Percentiles rank a stretch among this genome's conserved stretches.
These are phyloP conservation scores for Tulasnella sp. DNA, from an alignment of 768 basidiomycete genomes.

Conservation along the genomic window DNA sequence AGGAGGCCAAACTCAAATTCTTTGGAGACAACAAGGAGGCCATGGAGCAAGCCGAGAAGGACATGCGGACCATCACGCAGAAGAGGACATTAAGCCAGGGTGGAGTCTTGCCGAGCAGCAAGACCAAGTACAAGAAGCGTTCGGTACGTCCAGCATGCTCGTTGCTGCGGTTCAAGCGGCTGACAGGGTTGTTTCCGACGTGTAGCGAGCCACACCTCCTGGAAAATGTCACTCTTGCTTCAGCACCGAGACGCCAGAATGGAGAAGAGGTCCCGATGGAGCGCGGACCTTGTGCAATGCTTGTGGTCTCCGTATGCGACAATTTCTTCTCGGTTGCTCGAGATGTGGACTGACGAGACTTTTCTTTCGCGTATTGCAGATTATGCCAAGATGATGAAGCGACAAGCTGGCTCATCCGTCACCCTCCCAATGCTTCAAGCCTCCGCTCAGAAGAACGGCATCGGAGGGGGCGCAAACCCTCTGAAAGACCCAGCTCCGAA, in stretches of 20 bases:
- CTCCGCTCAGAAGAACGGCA: conserved; percentile 23
- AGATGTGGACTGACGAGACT: neutral
- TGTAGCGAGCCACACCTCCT: conserved; percentile 24
- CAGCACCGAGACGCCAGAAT: conserved; percentile 39
- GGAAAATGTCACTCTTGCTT: conserved; percentile 32
- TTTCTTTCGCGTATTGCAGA: conserved; percentile 16
- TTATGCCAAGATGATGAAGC: conserved; percentile 28
- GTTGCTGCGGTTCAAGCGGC: too few species aligned
- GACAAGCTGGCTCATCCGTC: neutral
- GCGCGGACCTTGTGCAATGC: conserved; percentile 40
- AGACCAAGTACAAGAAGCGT: conserved; percentile 26
- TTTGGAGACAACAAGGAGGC: conserved; percentile 25
- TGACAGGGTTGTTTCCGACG: neutral
- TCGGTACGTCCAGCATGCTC: neutral
- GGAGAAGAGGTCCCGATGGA: conserved; percentile 39
- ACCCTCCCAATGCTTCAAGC: conserved; percentile 21
- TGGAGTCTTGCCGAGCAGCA: conserved; percentile 17
- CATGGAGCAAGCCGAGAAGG: conserved; percentile 18
- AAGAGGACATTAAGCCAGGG: conserved; percentile 21
- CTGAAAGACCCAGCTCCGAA: neutral
- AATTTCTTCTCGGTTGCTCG: neutral
- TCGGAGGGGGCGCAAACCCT: conserved; percentile 7
- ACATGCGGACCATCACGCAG: conserved; percentile 22
- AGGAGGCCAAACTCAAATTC: conserved; percentile 2
- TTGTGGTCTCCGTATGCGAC: conserved; percentile 32